Base-by-base conservation (phyloP, 2,329 filamentous ascomycete species). In the Aspergillus sojae region DNA sequence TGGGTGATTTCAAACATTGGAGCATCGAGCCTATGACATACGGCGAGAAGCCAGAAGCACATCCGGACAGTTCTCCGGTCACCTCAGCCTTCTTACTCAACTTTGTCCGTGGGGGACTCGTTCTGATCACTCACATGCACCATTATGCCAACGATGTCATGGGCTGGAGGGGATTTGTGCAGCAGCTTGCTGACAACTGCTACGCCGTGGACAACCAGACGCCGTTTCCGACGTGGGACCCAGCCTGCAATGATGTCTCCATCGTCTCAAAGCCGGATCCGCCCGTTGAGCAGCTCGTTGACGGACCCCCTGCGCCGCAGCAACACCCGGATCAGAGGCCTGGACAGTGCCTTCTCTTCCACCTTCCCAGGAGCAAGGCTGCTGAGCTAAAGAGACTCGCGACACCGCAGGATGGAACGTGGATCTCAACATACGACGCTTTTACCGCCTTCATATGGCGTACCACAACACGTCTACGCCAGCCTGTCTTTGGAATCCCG, bases 361-460 rank as follows among this genome's bases (percentile, higher is more conserved):
- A 83, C 58, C 71, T 83, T 0, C 78, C 81, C 3, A 78, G 77
- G 65, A 82, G 80, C 68, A 82, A 81, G 61, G 77, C 78, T 0
- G 75, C 75, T 0, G 67, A 75, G 56, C 68, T 84, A 5, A 83
- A 83, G 63, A 67, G 64, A 12, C 69, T 76, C 1, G 79, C 79
- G 0, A 69, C 56, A 0, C 77, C 79, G 0, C 56, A 68, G 0
- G 76, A 78, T 21, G 76, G 74, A 7, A 69, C 70, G 12, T 82
- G 80, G 79, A 75, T 83, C 39, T 83, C 81, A 4, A 83, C 79
- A 2, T 83, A 82, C 64, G 81, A 83, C 57, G 80, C 80, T n/a
- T 76, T 79, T 61, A 72, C 74, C 1, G 80, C 81, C 11, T 77
- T 78, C 46, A 72, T 83, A 10, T 82, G 80, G 79, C 77, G 80